These are phyloP conservation scores for Cyclotella choctawhatcheeana DNA, from an alignment of 108 stramenopile species.

Conservation along the genomic window DNA sequence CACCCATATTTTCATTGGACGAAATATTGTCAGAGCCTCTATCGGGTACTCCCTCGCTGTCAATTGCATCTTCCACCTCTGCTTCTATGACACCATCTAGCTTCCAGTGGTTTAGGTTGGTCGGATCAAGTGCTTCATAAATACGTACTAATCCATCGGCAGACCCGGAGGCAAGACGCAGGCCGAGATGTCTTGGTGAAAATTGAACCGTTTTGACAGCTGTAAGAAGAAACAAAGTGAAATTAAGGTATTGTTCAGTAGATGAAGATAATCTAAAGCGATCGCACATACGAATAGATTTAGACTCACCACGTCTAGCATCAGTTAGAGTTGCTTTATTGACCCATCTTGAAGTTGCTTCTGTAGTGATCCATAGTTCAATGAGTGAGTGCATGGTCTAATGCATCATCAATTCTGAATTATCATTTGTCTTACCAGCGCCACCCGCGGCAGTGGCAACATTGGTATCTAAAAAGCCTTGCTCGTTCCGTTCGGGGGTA, in stretches of 20 bases:
- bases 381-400: background rate
- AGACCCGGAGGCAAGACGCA: conserved; percentile 88
- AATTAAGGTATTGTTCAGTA: background rate
- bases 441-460: conserved; percentile 10
- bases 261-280: background rate
- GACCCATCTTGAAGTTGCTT: conserved; percentile 75
- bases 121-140: conserved; percentile 93
- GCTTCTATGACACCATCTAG: conserved; percentile 69
- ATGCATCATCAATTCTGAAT: background rate
- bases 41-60: conserved; percentile 7
- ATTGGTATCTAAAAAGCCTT: conserved; percentile 43
- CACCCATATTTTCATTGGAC: conserved; percentile 48
- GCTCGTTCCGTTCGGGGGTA: conserved; percentile 40
- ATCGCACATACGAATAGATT: too few species aligned
- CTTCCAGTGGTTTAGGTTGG: conserved; percentile 91
- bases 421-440: conserved; percentile 2
- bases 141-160: conserved; percentile 90
- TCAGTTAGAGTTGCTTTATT: conserved; percentile 78
- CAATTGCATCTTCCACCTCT: conserved; percentile 33
- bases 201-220: conserved; percentile 89
- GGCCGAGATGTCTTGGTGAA: conserved; percentile 89
- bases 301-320: conserved; percentile 60
- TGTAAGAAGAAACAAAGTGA: background rate
- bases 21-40: conserved; percentile 2
- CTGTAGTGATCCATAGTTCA: conserved; percentile 12